These are phyloP conservation scores for Auricularia cornea DNA, from an alignment of 768 basidiomycete genomes.

Conservation along the genomic window DNA sequence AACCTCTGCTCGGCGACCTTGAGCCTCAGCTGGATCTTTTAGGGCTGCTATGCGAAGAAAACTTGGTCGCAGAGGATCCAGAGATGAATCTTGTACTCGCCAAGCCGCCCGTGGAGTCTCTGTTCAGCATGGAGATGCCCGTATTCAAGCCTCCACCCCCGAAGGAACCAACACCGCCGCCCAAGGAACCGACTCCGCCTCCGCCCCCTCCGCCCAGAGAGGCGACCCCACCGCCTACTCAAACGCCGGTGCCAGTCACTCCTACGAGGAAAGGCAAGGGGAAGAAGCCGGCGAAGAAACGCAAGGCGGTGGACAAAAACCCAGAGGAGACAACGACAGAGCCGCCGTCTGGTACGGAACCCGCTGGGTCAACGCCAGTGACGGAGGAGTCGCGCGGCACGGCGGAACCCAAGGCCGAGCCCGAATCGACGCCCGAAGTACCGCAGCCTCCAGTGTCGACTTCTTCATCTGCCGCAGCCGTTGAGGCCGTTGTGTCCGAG, in stretches of 20 bases:
- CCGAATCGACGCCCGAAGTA: background rate
- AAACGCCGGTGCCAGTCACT: background rate
- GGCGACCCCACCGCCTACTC: background rate
- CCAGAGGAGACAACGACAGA: background rate
- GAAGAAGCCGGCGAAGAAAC: background rate
- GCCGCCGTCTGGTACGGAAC: background rate
- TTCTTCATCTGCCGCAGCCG: background rate
- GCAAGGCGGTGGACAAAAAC: background rate
- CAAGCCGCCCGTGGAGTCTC: constrained; percentile 50
- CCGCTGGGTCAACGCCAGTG: background rate
- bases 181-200: constrained; percentile 10
- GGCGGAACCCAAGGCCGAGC: background rate
- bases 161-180: constrained; percentile 48
- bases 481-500: background rate
- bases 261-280: background rate
- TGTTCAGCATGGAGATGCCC: constrained; percentile 63
- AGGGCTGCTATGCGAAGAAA: constrained; percentile 32
- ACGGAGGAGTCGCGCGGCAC: background rate
- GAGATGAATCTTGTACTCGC: constrained; percentile 48
- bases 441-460: background rate
- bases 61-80: constrained; percentile 33
- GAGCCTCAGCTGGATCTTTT: constrained; percentile 59
- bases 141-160: constrained; percentile 50
- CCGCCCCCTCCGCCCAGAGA: background rate
- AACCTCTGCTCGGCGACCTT: constrained; percentile 47